Conservation (phyloP, 345 rosid genomes). For the Gossypium ekmanianum region DNA sequence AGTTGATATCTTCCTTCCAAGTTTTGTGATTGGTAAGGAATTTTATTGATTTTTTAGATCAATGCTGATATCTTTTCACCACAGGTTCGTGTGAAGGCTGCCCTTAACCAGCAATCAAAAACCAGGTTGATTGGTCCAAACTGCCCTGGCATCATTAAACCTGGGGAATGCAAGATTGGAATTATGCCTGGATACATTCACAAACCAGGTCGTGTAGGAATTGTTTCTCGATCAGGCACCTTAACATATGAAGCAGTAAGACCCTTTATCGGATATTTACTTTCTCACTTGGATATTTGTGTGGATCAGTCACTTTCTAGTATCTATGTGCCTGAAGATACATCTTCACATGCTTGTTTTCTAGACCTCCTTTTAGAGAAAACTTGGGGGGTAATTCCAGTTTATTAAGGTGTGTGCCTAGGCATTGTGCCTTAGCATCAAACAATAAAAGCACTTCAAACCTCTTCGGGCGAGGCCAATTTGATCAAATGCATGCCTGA, state of each 20-base stretch:
- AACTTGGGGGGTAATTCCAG: not conserved
- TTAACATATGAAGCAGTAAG: slow-evolving; percentile 98
- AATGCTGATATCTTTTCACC: not conserved
- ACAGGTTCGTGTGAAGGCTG: slow-evolving; percentile 92
- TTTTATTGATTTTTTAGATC: not conserved
- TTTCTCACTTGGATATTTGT: not conserved
- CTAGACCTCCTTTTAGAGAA: not conserved
- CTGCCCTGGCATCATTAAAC: slow-evolving; percentile 80
- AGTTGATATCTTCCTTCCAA: not conserved
- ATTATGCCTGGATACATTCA: slow-evolving; percentile 98
- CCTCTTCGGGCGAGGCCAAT: not conserved
- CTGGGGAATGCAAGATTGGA: slow-evolving; percentile 81
- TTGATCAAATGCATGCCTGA: not conserved
- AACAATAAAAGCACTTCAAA: not conserved
- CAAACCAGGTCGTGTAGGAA: slow-evolving; percentile 92
- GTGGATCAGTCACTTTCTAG: not conserved
- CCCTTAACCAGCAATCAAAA: slow-evolving; percentile 78
- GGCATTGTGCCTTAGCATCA: not conserved
- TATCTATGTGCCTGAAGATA: not conserved
- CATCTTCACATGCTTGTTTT: not conserved
- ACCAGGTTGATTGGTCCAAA: slow-evolving; percentile 94
- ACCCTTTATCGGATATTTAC: slow-evolving; percentile 9
- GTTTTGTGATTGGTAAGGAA: not conserved
- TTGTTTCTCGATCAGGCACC: slow-evolving; percentile 94
- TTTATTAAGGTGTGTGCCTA: not conserved